A percentile compares a stretch with the other conserved stretches of the same genome.
phyloP scores from a whole-genome alignment of 208 protist genomes.

The Sergeia podlipaevii region DNA sequence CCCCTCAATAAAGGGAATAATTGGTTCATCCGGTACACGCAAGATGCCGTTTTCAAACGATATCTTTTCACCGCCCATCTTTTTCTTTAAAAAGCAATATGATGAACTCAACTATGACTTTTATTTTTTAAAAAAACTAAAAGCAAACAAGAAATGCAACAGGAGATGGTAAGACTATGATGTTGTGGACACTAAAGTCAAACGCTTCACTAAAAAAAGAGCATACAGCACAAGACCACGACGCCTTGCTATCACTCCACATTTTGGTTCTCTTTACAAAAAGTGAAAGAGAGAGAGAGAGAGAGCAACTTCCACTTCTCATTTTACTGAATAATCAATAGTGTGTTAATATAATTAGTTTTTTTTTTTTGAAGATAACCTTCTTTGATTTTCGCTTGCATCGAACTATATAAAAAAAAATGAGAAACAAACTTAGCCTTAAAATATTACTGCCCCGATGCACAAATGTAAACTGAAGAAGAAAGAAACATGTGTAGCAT shows the following conservation, averaged over 20 bases:
- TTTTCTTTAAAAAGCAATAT: not conserved
- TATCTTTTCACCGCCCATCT: conserved; percentile 8
- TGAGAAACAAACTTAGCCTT: too few relatives aligned
- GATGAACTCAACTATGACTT: conserved; percentile 1
- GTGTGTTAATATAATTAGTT: not conserved
- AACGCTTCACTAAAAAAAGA: not conserved
- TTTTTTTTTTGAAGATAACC: not conserved
- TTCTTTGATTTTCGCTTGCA: too few relatives aligned
- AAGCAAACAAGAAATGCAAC: conserved; percentile 1
- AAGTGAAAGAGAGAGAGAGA: not conserved
- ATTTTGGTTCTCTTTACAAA: not conserved
- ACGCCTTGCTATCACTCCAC: not conserved
- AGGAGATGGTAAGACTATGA: not conserved
- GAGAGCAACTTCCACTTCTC: not conserved
- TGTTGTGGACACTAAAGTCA: not conserved
- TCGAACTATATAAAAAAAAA: too few relatives aligned
- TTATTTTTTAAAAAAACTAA: not conserved
- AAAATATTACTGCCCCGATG: too few relatives aligned
- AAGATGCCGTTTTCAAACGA: conserved; percentile 1
- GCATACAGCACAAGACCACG: not conserved
- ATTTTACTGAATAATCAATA: not conserved
- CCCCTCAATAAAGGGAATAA: conserved; percentile 49
- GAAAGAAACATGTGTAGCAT: too few relatives aligned
- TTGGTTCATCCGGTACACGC: conserved; percentile 22
- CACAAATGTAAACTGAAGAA: too few relatives aligned